These are phyloP conservation scores for Lachnellula subtilissima DNA, from an alignment of 2,329 filamentous ascomycete species.

Conservation along the genomic window DNA sequence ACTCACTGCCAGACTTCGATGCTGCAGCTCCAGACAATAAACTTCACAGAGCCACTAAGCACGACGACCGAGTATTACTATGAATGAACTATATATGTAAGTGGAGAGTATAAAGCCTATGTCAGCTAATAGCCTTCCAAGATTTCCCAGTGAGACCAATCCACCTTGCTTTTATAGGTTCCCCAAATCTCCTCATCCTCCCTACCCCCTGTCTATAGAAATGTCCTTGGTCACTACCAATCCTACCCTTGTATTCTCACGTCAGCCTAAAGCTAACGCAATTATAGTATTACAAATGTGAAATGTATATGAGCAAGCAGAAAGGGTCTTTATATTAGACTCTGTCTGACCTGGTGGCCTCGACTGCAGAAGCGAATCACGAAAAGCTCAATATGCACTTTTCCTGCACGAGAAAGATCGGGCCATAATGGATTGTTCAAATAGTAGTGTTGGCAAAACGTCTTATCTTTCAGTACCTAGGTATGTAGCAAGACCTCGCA, in stretches of 20 bases:
- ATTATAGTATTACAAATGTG: constrained; percentile 8
- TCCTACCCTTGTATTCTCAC: too few species aligned
- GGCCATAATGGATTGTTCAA: constrained; percentile 11
- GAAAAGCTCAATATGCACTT: constrained; percentile 11
- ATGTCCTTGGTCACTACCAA: too few species aligned
- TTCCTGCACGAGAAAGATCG: constrained; percentile 5
- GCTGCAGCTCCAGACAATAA: constrained; percentile 1
- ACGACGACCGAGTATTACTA: constrained; percentile 8
- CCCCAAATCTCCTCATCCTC: not conserved
- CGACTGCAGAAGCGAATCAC: constrained; percentile 4
- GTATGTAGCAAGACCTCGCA: not conserved
- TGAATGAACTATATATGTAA: constrained; percentile 12
- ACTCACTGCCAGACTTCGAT: constrained; percentile 8
- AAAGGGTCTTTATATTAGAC: constrained; percentile 7
- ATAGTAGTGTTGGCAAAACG: constrained; percentile 6
- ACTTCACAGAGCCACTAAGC: constrained; percentile 1
- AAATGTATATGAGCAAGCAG: constrained; percentile 6
- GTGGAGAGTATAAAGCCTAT: not conserved
- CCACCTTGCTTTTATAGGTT: not conserved
- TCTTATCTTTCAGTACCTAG: constrained; percentile 7
- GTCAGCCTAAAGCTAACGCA: not conserved
- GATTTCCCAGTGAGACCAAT: not conserved
- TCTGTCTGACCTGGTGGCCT: constrained; percentile 8
- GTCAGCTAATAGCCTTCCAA: not conserved
- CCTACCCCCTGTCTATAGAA: too few species aligned